phyloP scores from a whole-genome alignment of 176 grass and related monocot genomes.

The bread wheat (Triticum aestivum) region IWGSC_CS_RefSeq_v2.1 NC_057804.1:427869511-427870010 shows the following conservation, averaged over 20 bases:
- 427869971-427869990: conserved; percentile 98
- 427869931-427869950: conserved; percentile 86
- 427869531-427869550: conserved; percentile 91
- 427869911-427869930: conserved; percentile 92
- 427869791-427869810: conserved; percentile 93
- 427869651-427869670: conserved; percentile 93
- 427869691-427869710: conserved; percentile 77
- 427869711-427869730: conserved; percentile 86
- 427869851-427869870: conserved; percentile 79
- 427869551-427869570: conserved; percentile 99
- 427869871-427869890: conserved; percentile 81
- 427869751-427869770: conserved; percentile 63
- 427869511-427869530: conserved; percentile 90
- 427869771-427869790: conserved; percentile 89
- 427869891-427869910: conserved; percentile 97
- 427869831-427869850: conserved; percentile 81
- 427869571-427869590: conserved; percentile 97
- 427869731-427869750: conserved; percentile 91
- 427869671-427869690: conserved; percentile 82
- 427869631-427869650: conserved; percentile 98
- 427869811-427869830: conserved; percentile 91
- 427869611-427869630: conserved; percentile 99
- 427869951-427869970: conserved; percentile 98
- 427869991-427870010: conserved; percentile 98
- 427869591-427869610: conserved; percentile 91